Base-by-base conservation (phyloP, 176 grass and related monocot genomes). In the Hordeum marinum region DNA sequence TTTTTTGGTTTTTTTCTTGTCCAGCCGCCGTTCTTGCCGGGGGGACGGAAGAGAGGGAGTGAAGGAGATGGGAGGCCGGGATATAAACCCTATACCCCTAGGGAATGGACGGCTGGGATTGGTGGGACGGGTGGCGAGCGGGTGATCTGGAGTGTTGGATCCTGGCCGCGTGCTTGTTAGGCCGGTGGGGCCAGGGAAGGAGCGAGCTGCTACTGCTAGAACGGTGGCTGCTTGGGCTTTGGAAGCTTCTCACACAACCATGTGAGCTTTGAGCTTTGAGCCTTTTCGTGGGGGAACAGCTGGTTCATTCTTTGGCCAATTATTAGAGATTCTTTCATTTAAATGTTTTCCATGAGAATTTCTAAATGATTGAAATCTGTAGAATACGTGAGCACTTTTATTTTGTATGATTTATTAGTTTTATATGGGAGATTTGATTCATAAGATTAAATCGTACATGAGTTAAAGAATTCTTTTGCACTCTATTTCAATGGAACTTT, bases 71-170 rank as follows among this genome's bases (percentile, higher is more conserved):
- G 4, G 61, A 62, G 37, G 41, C 13, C 21, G 41, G 54, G 76
- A 70, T 87, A 89, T 81, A 89, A 92, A 89, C 91, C 84, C 91
- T 92, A 84, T 81, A 87, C 87, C 90, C 76, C 31, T 68, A n/a
- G n/a, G 4, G 0, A 61, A 40, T 80, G 76, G 69, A 84, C 76
- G 89, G 11, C 12, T 84, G 32, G 3, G 76, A 80, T 87, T 5
- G 31, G 11, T 24, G 0, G 1, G 2, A 0, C 0, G 0, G 23
- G 68, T n/a, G 69, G 2, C 0, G 21, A 58, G 6, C 15, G 46
- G 31, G 50, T 32, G 75, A 80, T 84, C 75, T 29, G 48, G 48
- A 15, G 12, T 75, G 85, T 90, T 74, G 21, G 48, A 20, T 27
- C 27, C 37, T 57, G 15, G 11, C 11, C 64, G 66, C 79, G 41